Percentiles rank a stretch among this genome's conserved stretches.
These are phyloP conservation scores for Quercus robur DNA, from an alignment of 306 rosid species.

Conservation along the genomic window DNA sequence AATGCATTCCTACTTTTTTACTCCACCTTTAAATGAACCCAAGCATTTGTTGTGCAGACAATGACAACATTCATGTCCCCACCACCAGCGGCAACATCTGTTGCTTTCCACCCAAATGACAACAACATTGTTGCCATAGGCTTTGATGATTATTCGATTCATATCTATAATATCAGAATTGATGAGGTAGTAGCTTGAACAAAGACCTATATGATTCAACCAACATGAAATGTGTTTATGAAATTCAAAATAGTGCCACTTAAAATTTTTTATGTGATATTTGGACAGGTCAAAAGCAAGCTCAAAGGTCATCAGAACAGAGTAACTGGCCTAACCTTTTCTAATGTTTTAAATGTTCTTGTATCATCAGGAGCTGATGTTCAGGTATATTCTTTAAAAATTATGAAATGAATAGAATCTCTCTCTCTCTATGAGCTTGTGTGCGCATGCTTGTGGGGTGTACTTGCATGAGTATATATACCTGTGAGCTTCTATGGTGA, in stretches of 20 bases:
- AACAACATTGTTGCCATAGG: conserved; percentile 95
- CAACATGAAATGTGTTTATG: neutral
- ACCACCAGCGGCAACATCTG: conserved; percentile 95
- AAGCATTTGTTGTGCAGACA: conserved; percentile 51
- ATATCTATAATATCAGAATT: conserved; percentile 87
- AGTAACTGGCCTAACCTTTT: conserved; percentile 95
- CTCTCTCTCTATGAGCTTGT: neutral
- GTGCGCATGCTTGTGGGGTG: neutral
- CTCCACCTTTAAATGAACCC: neutral
- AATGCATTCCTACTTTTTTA: neutral
- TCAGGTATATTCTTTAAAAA: conserved; percentile 54
- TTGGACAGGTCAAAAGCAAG: conserved; percentile 76
- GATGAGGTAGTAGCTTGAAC: conserved; percentile 67
- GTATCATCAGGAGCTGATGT: conserved; percentile 99
- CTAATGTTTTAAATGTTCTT: conserved; percentile 78
- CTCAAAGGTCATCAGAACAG: conserved; percentile 96
- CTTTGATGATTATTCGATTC: conserved; percentile 93
- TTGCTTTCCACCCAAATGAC: conserved; percentile 98
- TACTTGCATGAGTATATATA: neutral
- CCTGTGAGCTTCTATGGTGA: neutral
- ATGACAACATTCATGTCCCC: conserved; percentile 99
- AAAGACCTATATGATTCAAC: neutral
- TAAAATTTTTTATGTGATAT: neutral
- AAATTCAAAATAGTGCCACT: neutral
- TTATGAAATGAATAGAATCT: neutral